Evolutionary conservation across 2,329 filamentous ascomycete genomes (phyloP), one percentile per base, ranked within the genome.

Genomic region (Diplodia mutila): DNA sequence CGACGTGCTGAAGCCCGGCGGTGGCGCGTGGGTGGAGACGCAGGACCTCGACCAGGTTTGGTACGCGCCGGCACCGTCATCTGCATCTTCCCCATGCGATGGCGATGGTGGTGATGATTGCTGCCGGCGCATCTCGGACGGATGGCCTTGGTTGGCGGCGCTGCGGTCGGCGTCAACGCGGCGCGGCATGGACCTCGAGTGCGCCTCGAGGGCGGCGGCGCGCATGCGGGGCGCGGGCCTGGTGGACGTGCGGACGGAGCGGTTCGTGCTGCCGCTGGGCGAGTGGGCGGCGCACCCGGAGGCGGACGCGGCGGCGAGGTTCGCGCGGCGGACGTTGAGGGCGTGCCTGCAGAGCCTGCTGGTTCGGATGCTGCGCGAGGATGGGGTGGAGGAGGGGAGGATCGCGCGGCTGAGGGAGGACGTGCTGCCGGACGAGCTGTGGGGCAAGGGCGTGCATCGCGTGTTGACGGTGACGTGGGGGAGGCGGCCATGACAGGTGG

Each of bases 1-100:
- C 16, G 53, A 12, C n/a, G 32, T 25, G 69, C 76, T 84, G 4
- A 79, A 78, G 66, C 82, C 82, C 0, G 82, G 81, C 9, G 83
- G 82, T 9, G 34, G 34, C 34, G 34, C 11, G 5, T 84, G 80
- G 76, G 73, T 84, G 25, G 82, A 84, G 68, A 69, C 83, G 51
- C 57, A 49, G 37, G 57, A 61, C 12, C 12, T 61, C 29, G 29
- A 32, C 29, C 29, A 32, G 57, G 39, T 49, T 39, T 49, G 57
- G 57, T 61, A 48, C 11, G 57, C 42, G 27, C 12, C 11, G 57
- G n/a, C n/a, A n/a, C n/a, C n/a, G n/a, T n/a, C n/a, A n/a, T n/a
- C n/a, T n/a, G n/a, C n/a, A n/a, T 29, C 29, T 6, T 7, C 4
- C 4, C 1, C 29, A 1, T 7, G 6, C 6, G 8, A 29, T 8